Evolutionary conservation across 1,139 yeast species (phyloP).

Genomic region (Spathaspora sp.): DNA sequence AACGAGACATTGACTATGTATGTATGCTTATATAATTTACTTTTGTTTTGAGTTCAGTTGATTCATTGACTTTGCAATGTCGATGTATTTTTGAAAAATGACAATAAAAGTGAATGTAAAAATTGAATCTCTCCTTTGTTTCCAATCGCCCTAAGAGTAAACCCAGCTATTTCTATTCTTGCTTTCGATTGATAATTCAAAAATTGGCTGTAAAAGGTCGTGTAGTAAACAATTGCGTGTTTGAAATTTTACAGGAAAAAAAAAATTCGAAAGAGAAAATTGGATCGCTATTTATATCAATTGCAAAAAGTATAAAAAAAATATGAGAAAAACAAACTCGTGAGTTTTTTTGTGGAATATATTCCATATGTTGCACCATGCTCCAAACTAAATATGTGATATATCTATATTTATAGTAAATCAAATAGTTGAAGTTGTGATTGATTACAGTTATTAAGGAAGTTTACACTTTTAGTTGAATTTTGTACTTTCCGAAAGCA

Average conservation of each 20-base stretch:
- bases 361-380: not conserved
- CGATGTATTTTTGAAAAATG: not conserved
- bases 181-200: not conserved
- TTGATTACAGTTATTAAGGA: not conserved
- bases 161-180: not conserved
- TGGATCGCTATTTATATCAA: constrained; percentile 7
- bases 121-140: too few species aligned
- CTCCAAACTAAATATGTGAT: not conserved
- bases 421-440: not conserved
- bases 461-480: not conserved
- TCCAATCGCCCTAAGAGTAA: not conserved
- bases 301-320: not conserved
- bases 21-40: not conserved
- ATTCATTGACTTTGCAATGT: not conserved
- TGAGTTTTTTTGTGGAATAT: not conserved
- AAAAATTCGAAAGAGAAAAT: constrained; percentile 1
- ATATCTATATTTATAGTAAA: not conserved
- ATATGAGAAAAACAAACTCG: not conserved
- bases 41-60: not conserved
- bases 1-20: constrained; percentile 38
- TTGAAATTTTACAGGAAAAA: not conserved
- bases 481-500: not conserved
- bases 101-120: not conserved
- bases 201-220: not conserved
- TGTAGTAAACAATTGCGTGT: not conserved